These are phyloP conservation scores for Farysia itapuensis DNA, from an alignment of 1,284 basidiomycete species.

Conservation along the genomic window DNA sequence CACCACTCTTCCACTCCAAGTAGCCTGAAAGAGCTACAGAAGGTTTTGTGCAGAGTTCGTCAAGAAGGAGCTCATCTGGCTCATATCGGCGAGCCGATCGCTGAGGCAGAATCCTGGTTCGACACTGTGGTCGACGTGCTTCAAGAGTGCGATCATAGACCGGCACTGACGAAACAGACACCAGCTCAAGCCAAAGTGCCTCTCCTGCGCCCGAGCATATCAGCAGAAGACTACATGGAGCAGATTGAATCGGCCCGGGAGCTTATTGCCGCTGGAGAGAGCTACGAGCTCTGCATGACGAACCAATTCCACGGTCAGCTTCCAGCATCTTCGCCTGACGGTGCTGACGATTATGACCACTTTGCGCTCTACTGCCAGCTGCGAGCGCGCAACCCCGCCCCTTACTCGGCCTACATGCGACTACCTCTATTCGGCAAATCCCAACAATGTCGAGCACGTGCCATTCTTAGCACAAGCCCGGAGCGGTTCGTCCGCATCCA, in stretches of 20 bases:
- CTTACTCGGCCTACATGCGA: slow-evolving; percentile 81
- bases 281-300: slow-evolving; percentile 94
- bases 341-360: slow-evolving; percentile 22
- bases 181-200: slow-evolving; percentile 15
- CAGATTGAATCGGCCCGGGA: slow-evolving; percentile 76
- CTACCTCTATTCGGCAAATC: slow-evolving; percentile 65
- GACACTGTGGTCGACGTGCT: neutral
- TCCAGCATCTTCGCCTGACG: slow-evolving; percentile 1
- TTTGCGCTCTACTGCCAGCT: slow-evolving; percentile 50
- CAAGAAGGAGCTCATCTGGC: neutral
- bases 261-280: slow-evolving; percentile 79
- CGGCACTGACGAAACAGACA: neutral
- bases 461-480: slow-evolving; percentile 73
- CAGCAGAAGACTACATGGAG: slow-evolving; percentile 68
- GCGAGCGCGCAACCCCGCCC: slow-evolving; percentile 79
- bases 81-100: neutral
- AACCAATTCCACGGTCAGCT: slow-evolving; percentile 66
- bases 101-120: neutral
- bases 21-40: neutral
- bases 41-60: neutral
- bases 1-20: neutral
- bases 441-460: slow-evolving; percentile 63
- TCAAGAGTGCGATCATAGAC: too few relatives aligned
- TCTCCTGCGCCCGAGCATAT: slow-evolving; percentile 9
- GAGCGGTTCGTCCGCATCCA: slow-evolving; percentile 90